Base-by-base conservation (phyloP, 2,329 filamentous ascomycete genomes). In the Aureobasidium sp. region DNA sequence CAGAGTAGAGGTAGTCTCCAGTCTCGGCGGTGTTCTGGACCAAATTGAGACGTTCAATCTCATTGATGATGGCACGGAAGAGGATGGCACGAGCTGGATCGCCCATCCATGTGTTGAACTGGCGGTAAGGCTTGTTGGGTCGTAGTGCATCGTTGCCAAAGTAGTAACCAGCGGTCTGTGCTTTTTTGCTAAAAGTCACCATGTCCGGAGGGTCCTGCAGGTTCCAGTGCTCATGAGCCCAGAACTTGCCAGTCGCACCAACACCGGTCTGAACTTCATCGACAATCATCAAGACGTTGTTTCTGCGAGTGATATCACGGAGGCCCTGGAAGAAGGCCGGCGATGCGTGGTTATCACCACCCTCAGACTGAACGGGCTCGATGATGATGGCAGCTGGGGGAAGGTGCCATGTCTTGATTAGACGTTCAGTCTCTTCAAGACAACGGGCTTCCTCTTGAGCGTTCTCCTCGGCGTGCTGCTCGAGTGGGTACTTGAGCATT, bases 31-130 rank as follows among this genome's bases (percentile, higher is more conserved):
- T 93, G 70, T 88, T 76, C 64, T 80, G 75, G 49, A 95, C 87
- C 11, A 95, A 78, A 62, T 85, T 79, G 55, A 86, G 74, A 44
- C 80, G 74, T 70, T 88, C 75, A 51, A 94, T 83, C 74, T 94
- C 88, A 55, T 85, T 72, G 65, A 90, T 79, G 71, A 95, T 93
- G 62, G 81, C 84, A 56, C 85, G 81, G 82, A 91, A 93, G 58
- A 95, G 77, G 57, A 95, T 74, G 10, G 85, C 87, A 55, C 87
- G 82, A 11, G 85, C 83, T 3, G 89, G 88, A 71, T 95, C 89
- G 62, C 89, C 89, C 85, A 95, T 93, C 89, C 89, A 95, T 45
- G 89, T 95, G 77, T 95, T 95, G 79, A 94, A 95, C 71, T 95
- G 89, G 56, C 89, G 83, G 76, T 93, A 95, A 3, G 89, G 85